phyloP scores from a whole-genome alignment of 2,329 filamentous ascomycete genomes.

The Tolypocladium cylindrosporum region DNA sequence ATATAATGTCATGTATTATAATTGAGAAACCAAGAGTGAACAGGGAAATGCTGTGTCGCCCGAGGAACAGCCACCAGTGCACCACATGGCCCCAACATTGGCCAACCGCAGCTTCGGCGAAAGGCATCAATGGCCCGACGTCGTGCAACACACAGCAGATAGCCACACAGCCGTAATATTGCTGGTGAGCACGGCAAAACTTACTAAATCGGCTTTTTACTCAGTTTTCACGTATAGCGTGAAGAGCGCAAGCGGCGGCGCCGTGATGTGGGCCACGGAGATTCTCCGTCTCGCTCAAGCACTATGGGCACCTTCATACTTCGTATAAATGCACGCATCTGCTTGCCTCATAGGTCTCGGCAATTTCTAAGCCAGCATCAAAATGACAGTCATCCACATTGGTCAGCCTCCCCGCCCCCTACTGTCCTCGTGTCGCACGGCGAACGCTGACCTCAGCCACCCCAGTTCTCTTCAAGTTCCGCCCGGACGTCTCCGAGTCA shows the following conservation, averaged over 20 bases:
- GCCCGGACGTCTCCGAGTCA: constrained; percentile 25
- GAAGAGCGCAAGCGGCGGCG: not conserved
- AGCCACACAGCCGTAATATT: no score
- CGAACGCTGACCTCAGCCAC: not conserved
- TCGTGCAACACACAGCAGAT: not conserved
- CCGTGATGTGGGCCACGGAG: not conserved
- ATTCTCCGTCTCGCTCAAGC: not conserved
- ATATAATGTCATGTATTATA: no score
- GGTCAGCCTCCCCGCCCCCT: constrained; percentile 10
- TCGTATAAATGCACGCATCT: not conserved
- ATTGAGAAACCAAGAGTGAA: no score
- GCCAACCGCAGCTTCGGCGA: no score
- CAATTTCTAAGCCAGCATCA: not conserved
- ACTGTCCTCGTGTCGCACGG: not conserved
- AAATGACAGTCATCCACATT: constrained; percentile 25
- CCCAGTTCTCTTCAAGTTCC: constrained; percentile 40
- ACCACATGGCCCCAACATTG: no score
- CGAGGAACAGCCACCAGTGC: no score
- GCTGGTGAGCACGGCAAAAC: not conserved
- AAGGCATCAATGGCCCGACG: not conserved
- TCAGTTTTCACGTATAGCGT: not conserved
- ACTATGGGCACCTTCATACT: no score
- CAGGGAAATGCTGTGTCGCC: no score
- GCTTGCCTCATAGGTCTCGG: not conserved
- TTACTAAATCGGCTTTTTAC: not conserved